Evolutionary conservation across 140 eudicot species (phyloP).

Genomic region (Oenanthe javanica): DNA sequence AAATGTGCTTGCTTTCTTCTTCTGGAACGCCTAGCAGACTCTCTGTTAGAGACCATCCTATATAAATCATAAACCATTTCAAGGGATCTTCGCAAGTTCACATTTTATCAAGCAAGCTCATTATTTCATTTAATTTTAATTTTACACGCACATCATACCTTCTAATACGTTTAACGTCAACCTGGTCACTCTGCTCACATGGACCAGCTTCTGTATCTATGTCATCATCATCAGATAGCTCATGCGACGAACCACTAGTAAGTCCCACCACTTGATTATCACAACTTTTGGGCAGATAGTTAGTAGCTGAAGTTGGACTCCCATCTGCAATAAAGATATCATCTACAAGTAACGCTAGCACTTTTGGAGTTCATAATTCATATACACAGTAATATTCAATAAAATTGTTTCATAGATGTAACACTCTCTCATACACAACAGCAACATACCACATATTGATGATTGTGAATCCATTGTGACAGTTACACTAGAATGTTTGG

Average conservation of each 20-base stretch:
- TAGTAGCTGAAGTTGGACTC: conserved; percentile 64
- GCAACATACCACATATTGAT: conserved; percentile 64
- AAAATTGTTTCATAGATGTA: not conserved
- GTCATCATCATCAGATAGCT: conserved; percentile 81
- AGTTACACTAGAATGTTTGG: conserved; percentile 42
- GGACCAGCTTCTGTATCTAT: conserved; percentile 68
- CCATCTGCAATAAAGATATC: conserved; percentile 36
- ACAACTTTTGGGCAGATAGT: conserved; percentile 30
- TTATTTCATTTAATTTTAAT: not conserved
- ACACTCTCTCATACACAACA: not conserved
- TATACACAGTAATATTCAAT: not conserved
- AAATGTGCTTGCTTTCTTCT: conserved; percentile 73
- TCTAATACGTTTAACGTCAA: conserved; percentile 51
- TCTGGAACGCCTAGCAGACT: conserved; percentile 93
- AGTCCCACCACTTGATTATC: conserved; percentile 46
- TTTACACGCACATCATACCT: conserved; percentile 27
- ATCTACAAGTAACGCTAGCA: not conserved
- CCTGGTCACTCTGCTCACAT: conserved; percentile 71
- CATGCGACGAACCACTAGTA: conserved; percentile 63
- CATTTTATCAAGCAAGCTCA: not conserved
- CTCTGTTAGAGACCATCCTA: conserved; percentile 92
- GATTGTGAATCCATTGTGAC: conserved; percentile 66
- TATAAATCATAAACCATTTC: conserved; percentile 16
- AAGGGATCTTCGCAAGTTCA: not conserved
- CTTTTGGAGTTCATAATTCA: not conserved